Conservation (phyloP, 208 protist species). For the Wallacemonas sp. region DNA sequence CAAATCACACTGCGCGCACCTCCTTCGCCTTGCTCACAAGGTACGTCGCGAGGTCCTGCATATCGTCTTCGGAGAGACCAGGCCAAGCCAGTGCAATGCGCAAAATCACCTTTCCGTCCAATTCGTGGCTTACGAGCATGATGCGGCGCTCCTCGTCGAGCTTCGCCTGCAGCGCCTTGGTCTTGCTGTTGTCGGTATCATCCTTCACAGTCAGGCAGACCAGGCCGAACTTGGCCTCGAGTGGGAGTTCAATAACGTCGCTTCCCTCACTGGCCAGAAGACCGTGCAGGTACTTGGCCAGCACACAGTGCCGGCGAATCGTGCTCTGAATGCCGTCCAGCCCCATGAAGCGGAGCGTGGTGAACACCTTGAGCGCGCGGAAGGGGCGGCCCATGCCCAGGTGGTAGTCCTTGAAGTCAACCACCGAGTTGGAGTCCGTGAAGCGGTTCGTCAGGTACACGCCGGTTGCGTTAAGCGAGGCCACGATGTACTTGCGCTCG, state of each 20-base stretch:
- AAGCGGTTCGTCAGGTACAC: conserved; percentile 50
- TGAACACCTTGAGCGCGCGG: conserved; percentile 67
- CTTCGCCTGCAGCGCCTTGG: conserved; percentile 25
- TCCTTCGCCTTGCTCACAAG: conserved; percentile 23
- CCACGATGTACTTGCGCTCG: conserved; percentile 40
- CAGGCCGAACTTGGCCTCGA: conserved; percentile 43
- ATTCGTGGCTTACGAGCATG: conserved; percentile 39
- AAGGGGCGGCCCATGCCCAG: conserved; percentile 63
- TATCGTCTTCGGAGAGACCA: conserved; percentile 26
- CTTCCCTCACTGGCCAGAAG: conserved; percentile 15
- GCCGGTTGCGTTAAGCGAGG: conserved; percentile 41
- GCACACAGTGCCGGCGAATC: conserved; percentile 41
- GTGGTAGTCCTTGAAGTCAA: conserved; percentile 78
- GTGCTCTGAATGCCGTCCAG: conserved; percentile 50
- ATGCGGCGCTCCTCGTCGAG: conserved; percentile 29
- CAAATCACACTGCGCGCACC: conserved; percentile 30
- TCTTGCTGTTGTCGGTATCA: conserved; percentile 30
- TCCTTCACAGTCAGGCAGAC: conserved; percentile 40
- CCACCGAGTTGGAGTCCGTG: conserved; percentile 32
- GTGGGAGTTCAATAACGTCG: conserved; percentile 27
- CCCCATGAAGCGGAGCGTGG: conserved; percentile 55
- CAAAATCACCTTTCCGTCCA: conserved; percentile 36
- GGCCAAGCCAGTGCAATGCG: conserved; percentile 38
- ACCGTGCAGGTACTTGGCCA: conserved; percentile 41
- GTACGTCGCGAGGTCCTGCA: conserved; percentile 37